phyloP scores from a whole-genome alignment of 202 grass and related monocot species.

The Saccharum hybrid region DNA sequence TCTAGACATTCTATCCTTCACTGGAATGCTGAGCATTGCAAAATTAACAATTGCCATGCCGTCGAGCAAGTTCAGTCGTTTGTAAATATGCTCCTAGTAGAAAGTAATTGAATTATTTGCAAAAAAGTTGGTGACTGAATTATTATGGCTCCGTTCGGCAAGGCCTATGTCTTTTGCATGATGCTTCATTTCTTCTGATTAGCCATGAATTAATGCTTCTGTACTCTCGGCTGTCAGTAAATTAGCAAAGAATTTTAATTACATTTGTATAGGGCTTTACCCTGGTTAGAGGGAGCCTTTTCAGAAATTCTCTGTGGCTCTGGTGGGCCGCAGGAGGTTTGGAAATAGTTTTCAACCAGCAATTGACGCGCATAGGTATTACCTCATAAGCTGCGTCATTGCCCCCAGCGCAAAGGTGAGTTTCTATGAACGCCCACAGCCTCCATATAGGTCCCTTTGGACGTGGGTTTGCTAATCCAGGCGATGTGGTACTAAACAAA shows the following conservation, averaged over 20 bases:
- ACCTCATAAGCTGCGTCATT: too few species aligned
- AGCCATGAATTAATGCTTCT: background rate
- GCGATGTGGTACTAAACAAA: conserved; percentile 15
- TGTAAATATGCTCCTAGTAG: conserved; percentile 1
- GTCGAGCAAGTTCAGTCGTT: background rate
- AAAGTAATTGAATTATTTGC: background rate
- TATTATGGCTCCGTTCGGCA: background rate
- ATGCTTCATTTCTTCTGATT: too few species aligned
- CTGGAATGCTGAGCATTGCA: background rate
- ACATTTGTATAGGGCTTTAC: conserved; percentile 18
- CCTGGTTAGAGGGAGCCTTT: too few species aligned
- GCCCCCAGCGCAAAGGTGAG: too few species aligned
- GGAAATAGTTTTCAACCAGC: too few species aligned
- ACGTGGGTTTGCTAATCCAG: background rate
- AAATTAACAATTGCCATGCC: background rate
- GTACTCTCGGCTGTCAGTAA: background rate
- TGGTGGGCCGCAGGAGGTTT: too few species aligned
- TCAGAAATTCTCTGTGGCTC: too few species aligned
- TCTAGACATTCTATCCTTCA: background rate
- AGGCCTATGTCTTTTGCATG: too few species aligned
- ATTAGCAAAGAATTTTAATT: too few species aligned
- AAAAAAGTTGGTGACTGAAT: background rate
- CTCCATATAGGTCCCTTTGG: background rate
- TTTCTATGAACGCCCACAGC: background rate
- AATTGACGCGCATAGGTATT: too few species aligned